Percentiles rank a stretch among this genome's conserved stretches.
phyloP scores from a whole-genome alignment of 1,284 basidiomycete genomes.

The Apiotrichum sp. region DNA sequence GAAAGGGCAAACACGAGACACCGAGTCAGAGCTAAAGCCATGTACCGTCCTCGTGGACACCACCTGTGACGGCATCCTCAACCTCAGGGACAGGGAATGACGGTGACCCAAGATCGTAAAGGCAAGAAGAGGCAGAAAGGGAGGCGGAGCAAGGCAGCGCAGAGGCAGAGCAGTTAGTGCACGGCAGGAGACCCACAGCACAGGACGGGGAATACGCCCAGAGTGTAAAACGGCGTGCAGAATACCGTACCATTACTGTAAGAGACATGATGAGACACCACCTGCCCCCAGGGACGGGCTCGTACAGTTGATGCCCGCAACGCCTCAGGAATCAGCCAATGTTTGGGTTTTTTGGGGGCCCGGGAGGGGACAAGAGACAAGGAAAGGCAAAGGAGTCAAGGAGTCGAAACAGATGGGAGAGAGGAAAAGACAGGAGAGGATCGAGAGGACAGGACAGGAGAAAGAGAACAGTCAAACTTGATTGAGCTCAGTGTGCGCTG shows the following conservation, averaged over 20 bases:
- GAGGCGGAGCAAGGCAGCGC: too few relatives aligned
- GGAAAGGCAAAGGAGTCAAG: neutral
- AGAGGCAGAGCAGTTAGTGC: too few relatives aligned
- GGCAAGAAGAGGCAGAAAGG: too few relatives aligned
- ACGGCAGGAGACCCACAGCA: neutral
- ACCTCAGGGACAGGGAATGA: neutral
- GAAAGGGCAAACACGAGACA: neutral
- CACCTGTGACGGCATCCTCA: neutral
- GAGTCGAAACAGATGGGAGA: neutral
- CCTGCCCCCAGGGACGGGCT: neutral
- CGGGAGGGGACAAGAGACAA: neutral
- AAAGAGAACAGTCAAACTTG: neutral
- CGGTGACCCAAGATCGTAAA: too few relatives aligned
- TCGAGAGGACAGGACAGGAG: too few relatives aligned
- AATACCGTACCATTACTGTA: too few relatives aligned
- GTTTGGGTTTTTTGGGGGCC: neutral
- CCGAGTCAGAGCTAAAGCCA: constrained; percentile 1
- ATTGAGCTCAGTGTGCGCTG: too few relatives aligned
- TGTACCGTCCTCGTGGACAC: constrained; percentile 5
- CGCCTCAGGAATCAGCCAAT: neutral
- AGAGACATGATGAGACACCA: constrained; percentile 3
- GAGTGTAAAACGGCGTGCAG: neutral
- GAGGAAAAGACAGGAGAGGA: neutral
- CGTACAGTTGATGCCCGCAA: neutral
- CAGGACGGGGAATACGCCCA: neutral